phyloP scores from a whole-genome alignment of 225 moss, liverwort and hornwort genomes.

The Pleurozium schreberi region DNA sequence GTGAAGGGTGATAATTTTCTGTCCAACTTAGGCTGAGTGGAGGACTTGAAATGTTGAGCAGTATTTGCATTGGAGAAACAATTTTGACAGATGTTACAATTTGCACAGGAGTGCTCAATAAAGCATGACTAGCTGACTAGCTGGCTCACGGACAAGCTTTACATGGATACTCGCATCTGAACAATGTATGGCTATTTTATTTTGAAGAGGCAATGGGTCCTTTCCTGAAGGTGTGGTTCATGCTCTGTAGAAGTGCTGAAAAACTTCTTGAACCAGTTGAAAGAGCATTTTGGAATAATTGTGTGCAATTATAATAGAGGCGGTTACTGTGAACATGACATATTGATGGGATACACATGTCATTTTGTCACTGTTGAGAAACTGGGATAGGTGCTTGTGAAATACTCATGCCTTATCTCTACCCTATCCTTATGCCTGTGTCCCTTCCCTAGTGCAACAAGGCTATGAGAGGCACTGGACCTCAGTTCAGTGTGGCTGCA shows the following conservation, averaged over 20 bases:
- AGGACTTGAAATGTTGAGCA: conserved; percentile 1
- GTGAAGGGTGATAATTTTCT: not conserved
- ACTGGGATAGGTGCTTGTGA: too few relatives aligned
- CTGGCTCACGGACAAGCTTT: not conserved
- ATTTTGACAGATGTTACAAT: not conserved
- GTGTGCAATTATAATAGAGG: too few relatives aligned
- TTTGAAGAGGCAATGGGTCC: not conserved
- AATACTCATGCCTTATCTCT: too few relatives aligned
- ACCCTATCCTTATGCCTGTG: too few relatives aligned
- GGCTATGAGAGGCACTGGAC: not conserved
- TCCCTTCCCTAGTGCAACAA: not conserved
- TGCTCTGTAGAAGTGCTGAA: not conserved
- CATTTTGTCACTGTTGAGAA: too few relatives aligned
- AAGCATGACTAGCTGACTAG: not conserved
- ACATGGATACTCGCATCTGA: not conserved
- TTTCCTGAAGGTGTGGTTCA: not conserved
- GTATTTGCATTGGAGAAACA: not conserved
- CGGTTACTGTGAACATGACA: too few relatives aligned
- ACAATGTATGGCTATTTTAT: not conserved
- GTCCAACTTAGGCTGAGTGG: not conserved
- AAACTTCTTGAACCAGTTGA: not conserved
- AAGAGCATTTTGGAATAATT: not conserved
- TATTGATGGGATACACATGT: too few relatives aligned
- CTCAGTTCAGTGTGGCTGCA: not conserved
- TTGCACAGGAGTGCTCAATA: not conserved